These are phyloP conservation scores for Saitozyma podzolica DNA, from an alignment of 768 basidiomycete genomes.

Conservation along the genomic window DNA sequence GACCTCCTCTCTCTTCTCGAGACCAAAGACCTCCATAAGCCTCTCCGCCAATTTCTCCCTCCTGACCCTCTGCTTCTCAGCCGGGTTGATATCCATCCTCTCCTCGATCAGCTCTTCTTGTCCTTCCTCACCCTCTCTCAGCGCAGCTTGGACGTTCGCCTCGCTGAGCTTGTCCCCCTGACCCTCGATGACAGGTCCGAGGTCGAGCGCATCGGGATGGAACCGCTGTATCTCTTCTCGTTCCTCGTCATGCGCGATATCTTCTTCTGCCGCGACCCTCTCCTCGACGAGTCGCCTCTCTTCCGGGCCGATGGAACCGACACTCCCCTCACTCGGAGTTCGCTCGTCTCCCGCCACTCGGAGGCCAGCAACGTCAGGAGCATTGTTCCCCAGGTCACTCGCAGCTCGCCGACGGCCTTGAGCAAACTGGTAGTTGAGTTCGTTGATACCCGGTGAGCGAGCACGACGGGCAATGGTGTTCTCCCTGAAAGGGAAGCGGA, in stretches of 20 bases:
- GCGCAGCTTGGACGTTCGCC: slow-evolving; percentile 27
- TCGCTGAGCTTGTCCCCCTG: slow-evolving; percentile 7
- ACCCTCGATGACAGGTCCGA: slow-evolving; percentile 6
- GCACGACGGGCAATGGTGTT: slow-evolving; percentile 46
- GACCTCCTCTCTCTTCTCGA: slow-evolving; percentile 79
- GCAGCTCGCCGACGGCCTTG: slow-evolving; percentile 6
- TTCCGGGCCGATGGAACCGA: background rate
- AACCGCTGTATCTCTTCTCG: slow-evolving; percentile 25
- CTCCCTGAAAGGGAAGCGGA: slow-evolving; percentile 44
- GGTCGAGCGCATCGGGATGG: background rate
- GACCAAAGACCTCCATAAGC: slow-evolving; percentile 80
- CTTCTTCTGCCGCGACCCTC: slow-evolving; percentile 28
- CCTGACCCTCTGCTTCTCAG: slow-evolving; percentile 32
- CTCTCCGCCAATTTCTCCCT: slow-evolving; percentile 73
- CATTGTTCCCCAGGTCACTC: background rate
- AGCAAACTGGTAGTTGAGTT: slow-evolving; percentile 37
- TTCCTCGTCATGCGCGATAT: slow-evolving; percentile 25
- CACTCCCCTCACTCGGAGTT: background rate
- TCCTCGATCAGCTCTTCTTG: slow-evolving; percentile 32
- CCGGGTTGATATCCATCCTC: slow-evolving; percentile 15
- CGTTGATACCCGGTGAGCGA: slow-evolving; percentile 26
- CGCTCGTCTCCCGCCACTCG: background rate
- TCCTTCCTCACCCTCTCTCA: slow-evolving; percentile 19
- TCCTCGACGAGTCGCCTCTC: slow-evolving; percentile 18
- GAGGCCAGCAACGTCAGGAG: background rate